These are phyloP conservation scores for Neurospora tetrasperma DNA, from an alignment of 495 filamentous ascomycete genomes.

Conservation along the genomic window DNA sequence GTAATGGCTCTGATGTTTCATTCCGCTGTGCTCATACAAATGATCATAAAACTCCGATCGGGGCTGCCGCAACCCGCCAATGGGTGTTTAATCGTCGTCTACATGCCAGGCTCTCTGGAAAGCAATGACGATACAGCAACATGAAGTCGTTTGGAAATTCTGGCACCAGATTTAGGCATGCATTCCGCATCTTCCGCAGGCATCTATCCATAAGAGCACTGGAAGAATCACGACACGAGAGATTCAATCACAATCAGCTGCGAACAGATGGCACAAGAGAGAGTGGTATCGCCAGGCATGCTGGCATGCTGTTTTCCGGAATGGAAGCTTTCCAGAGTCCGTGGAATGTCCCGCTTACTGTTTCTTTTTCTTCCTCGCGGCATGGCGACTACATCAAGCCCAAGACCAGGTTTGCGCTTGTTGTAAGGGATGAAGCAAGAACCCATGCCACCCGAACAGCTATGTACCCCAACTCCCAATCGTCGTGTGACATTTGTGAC, in stretches of 20 bases:
- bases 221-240: background rate
- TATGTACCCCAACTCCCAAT: background rate
- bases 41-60: constrained; percentile 15
- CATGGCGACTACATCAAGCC: background rate
- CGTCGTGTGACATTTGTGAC: background rate
- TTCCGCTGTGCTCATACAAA: constrained; percentile 16
- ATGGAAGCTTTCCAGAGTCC: background rate
- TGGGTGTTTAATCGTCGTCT: background rate
- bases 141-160: background rate
- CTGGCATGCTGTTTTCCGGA: background rate
- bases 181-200: background rate
- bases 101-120: background rate
- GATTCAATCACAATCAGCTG: background rate
- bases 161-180: background rate
- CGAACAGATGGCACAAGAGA: background rate
- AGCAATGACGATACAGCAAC: background rate
- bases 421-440: background rate
- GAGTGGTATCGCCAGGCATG: background rate
- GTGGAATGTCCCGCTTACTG: background rate
- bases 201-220: background rate
- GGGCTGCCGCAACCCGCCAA: background rate
- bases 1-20: constrained; percentile 14
- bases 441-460: background rate
- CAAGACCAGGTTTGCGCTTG: background rate
- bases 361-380: background rate